phyloP scores from a whole-genome alignment of 2,329 filamentous ascomycete genomes.

The Ceratocystis eucalypticola region DNA sequence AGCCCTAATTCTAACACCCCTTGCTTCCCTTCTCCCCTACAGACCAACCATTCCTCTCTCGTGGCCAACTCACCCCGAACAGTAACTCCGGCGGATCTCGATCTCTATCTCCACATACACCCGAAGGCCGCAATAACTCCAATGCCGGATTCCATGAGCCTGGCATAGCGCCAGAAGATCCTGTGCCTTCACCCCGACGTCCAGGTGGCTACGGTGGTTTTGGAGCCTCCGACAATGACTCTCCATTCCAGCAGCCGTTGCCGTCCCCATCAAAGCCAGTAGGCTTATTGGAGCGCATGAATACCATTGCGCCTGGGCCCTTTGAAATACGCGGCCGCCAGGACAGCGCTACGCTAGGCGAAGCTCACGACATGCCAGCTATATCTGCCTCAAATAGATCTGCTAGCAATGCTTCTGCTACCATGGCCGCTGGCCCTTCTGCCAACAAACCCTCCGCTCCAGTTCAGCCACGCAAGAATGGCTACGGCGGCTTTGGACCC shows the following conservation, averaged over 20 bases:
- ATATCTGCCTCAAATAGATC: conserved; percentile 25
- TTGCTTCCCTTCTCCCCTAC: not conserved
- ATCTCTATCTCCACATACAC: conserved; percentile 50
- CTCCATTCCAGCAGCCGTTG: conserved; percentile 33
- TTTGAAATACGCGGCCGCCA: conserved; percentile 38
- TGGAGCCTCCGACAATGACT: conserved; percentile 26
- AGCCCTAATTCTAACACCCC: conserved; percentile 25
- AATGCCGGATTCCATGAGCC: conserved; percentile 35
- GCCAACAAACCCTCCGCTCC: conserved; percentile 25
- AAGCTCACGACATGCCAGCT: conserved; percentile 20
- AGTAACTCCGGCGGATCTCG: conserved; percentile 47
- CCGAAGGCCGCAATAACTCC: conserved; percentile 33
- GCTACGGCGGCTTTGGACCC: conserved; percentile 45
- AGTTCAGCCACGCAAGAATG: conserved; percentile 33
- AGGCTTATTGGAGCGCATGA: conserved; percentile 46
- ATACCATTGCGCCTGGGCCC: conserved; percentile 52
- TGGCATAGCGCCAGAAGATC: conserved; percentile 32
- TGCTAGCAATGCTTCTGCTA: conserved; percentile 25
- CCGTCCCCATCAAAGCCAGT: conserved; percentile 32
- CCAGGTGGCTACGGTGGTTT: conserved; percentile 40
- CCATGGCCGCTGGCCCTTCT: conserved; percentile 13
- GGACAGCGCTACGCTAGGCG: conserved; percentile 21
- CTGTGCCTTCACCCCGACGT: conserved; percentile 30
- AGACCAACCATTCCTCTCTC: conserved; percentile 43
- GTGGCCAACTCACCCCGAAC: conserved; percentile 48